These are phyloP conservation scores for Lasiodiplodia sp. DNA, from an alignment of 2,329 filamentous ascomycete species.

Conservation along the genomic window DNA sequence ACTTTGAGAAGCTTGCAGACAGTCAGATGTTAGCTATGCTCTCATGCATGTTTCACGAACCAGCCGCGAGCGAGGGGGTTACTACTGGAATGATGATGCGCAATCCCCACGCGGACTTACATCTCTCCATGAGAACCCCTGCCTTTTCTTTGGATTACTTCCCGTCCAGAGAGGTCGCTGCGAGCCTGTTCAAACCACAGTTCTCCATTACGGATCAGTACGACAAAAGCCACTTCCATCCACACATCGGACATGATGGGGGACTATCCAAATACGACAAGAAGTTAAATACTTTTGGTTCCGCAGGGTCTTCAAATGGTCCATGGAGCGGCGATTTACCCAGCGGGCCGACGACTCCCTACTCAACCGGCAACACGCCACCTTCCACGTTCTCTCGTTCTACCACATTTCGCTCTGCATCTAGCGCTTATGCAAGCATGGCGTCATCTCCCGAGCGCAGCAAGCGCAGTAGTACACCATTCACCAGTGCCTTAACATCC, in stretches of 20 bases:
- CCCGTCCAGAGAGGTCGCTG: constrained; percentile 51
- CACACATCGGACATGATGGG: constrained; percentile 42
- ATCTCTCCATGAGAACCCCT: constrained; percentile 52
- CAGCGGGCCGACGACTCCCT: constrained; percentile 58
- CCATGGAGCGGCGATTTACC: constrained; percentile 54
- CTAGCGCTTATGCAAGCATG: constrained; percentile 49
- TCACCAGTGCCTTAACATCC: constrained; percentile 49
- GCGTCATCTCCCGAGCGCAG: constrained; percentile 50
- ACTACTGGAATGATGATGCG: constrained; percentile 44
- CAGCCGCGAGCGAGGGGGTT: constrained; percentile 51
- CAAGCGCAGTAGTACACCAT: constrained; percentile 46
- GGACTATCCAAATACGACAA: constrained; percentile 34
- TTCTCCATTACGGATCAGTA: constrained; percentile 40
- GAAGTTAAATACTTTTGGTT: constrained; percentile 52
- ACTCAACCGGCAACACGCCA: constrained; percentile 61
- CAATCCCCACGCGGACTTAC: constrained; percentile 40
- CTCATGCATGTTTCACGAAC: constrained; percentile 64
- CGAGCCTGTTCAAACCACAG: constrained; percentile 52
- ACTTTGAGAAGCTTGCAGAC: constrained; percentile 68
- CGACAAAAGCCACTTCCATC: constrained; percentile 34
- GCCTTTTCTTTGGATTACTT: constrained; percentile 58
- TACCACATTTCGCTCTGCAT: constrained; percentile 43
- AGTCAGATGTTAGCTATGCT: constrained; percentile 72
- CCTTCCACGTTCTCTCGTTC: constrained; percentile 52
- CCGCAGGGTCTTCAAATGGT: constrained; percentile 59